phyloP scores from a whole-genome alignment of 2,329 filamentous ascomycete species.

The Akanthomyces lecanii region DNA sequence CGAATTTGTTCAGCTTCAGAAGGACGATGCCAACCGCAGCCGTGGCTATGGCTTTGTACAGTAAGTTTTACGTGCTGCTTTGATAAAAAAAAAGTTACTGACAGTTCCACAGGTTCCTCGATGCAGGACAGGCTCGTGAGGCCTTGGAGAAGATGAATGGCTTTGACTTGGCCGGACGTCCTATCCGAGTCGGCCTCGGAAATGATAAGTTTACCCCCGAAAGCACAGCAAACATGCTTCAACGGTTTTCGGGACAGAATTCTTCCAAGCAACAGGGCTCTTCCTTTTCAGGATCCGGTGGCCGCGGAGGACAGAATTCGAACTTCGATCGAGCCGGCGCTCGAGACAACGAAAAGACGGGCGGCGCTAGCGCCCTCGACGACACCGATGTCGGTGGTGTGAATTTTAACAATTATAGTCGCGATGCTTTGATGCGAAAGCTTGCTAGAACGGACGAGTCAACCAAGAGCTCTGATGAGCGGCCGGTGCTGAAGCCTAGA shows the following conservation, averaged over 20 bases:
- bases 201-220: conserved; percentile 99
- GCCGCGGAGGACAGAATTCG: conserved; percentile 77
- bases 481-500: conserved; percentile 71
- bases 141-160: conserved; percentile 99
- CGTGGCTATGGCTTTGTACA: conserved; percentile 98
- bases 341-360: conserved; percentile 83
- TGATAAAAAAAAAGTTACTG: conserved; percentile 25
- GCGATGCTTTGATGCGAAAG: conserved; percentile 97
- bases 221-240: conserved; percentile 86
- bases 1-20: conserved; percentile 95
- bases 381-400: conserved; percentile 97
- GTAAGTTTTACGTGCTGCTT: conserved; percentile 40
- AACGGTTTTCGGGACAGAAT: conserved; percentile 83
- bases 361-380: conserved; percentile 89
- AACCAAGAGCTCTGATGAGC: conserved; percentile 61
- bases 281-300: conserved; percentile 83
- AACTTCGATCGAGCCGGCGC: conserved; percentile 89
- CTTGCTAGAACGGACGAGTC: conserved; percentile 92
- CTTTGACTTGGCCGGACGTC: conserved; percentile 94
- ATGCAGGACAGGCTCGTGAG: conserved; percentile 86
- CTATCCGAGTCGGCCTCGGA: conserved; percentile 96
- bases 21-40: conserved; percentile 86
- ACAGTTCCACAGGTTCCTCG: conserved; percentile 64
- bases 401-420: conserved; percentile 99
- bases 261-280: conserved; percentile 75